phyloP scores from a whole-genome alignment of 495 filamentous ascomycete genomes.

The Penicillium mononematosum region DNA sequence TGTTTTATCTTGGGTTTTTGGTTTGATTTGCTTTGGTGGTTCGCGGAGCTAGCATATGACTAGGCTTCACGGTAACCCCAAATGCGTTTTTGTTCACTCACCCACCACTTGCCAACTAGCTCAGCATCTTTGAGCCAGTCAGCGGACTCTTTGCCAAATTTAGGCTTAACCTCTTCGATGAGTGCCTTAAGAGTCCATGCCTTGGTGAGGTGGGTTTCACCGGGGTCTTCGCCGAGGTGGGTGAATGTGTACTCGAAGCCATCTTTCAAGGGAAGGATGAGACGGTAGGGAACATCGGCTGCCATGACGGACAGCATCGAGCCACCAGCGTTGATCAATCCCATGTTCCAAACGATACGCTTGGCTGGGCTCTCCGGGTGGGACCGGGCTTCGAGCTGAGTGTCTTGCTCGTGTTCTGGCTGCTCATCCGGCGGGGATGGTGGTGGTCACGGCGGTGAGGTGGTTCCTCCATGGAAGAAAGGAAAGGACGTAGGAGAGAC shows the following conservation, averaged over 20 bases:
- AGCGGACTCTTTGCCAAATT: conserved; percentile 34
- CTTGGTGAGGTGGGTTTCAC: conserved; percentile 32
- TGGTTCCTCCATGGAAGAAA: conserved; percentile 14
- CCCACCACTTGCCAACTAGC: conserved; percentile 40
- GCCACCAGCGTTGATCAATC: conserved; percentile 46
- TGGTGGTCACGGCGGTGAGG: background rate
- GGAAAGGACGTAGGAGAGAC: conserved; percentile 36
- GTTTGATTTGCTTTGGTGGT: background rate
- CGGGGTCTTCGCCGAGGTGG: conserved; percentile 37
- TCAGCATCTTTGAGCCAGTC: conserved; percentile 43
- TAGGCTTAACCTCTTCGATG: conserved; percentile 23
- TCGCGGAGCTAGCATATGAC: background rate
- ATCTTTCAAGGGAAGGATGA: conserved; percentile 42
- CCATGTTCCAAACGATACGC: conserved; percentile 38
- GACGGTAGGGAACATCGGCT: conserved; percentile 36
- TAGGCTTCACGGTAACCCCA: conserved; percentile 40
- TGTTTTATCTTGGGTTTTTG: background rate
- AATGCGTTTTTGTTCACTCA: conserved; percentile 39
- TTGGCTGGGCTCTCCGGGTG: conserved; percentile 10
- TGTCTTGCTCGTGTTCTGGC: background rate
- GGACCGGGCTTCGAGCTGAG: conserved; percentile 7
- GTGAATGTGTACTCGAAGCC: conserved; percentile 42
- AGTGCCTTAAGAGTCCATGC: conserved; percentile 31
- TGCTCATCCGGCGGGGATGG: background rate
- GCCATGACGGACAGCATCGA: conserved; percentile 37